Conservation (phyloP, 129 eudicot genomes). For the Silybum marianum region DNA sequence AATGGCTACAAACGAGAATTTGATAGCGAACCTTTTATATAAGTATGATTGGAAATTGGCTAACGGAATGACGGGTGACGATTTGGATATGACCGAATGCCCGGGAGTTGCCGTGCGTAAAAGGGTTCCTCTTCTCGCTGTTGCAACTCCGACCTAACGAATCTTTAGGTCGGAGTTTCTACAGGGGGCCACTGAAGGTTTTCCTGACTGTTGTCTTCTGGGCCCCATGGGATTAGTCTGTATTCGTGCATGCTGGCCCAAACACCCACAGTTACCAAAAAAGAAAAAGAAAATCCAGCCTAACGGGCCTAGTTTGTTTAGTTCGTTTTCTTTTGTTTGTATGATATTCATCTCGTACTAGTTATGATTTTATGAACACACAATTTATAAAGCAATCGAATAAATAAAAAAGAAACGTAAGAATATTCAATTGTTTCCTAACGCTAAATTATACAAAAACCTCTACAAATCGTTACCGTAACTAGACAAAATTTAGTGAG, state of each 20-base stretch:
- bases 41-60: slow-evolving; percentile 55
- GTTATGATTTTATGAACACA: background rate
- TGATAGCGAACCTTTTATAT: slow-evolving; percentile 44
- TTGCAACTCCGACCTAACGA: slow-evolving; percentile 31
- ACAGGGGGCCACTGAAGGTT: background rate
- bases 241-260: background rate
- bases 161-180: background rate
- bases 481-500: slow-evolving; percentile 29
- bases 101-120: slow-evolving; percentile 42
- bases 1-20: slow-evolving; percentile 38
- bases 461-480: background rate
- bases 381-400: background rate
- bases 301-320: background rate
- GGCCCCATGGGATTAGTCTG: background rate
- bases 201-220: background rate
- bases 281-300: background rate
- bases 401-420: background rate
- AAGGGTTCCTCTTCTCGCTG: slow-evolving; percentile 39
- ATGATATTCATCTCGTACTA: background rate
- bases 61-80: slow-evolving; percentile 25
- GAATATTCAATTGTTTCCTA: background rate
- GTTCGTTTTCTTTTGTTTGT: background rate
- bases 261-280: background rate
- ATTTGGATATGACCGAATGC: slow-evolving; percentile 45
- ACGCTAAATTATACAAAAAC: slow-evolving; percentile 18